phyloP scores from a whole-genome alignment of 805 yeast species.

The Candida xiaguanensis region DNA sequence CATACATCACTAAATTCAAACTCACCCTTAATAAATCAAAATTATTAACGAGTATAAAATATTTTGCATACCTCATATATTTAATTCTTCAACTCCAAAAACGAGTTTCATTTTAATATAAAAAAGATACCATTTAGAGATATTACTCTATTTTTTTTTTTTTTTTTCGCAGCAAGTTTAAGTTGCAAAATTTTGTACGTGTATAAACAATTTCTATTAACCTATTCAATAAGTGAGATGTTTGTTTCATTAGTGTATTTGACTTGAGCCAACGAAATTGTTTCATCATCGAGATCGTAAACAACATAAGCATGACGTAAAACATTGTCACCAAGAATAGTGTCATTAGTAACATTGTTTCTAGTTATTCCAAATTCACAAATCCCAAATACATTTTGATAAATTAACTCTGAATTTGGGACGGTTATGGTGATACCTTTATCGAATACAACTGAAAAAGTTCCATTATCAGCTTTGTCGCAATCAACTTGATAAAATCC shows the following conservation, averaged over 20 bases:
- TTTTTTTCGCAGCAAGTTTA: not conserved
- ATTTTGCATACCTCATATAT: not conserved
- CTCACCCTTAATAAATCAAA: constrained; percentile 7
- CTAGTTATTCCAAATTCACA: constrained; percentile 26
- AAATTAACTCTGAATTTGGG: constrained; percentile 33
- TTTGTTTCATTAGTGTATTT: constrained; percentile 18
- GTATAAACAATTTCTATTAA: too few species aligned
- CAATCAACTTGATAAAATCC: constrained; percentile 5
- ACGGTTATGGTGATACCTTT: constrained; percentile 35
- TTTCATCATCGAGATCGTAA: constrained; percentile 54
- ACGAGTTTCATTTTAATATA: not conserved
- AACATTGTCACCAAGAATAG: constrained; percentile 58
- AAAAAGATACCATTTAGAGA: too few species aligned
- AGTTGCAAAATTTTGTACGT: too few species aligned
- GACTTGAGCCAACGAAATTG: constrained; percentile 49
- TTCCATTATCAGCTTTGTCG: constrained; percentile 1
- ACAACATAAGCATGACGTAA: constrained; percentile 62
- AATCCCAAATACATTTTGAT: constrained; percentile 7
- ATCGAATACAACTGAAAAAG: not conserved
- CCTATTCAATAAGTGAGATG: constrained; percentile 9
- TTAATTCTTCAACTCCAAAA: constrained; percentile 1
- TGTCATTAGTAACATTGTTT: not conserved
- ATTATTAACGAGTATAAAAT: constrained; percentile 3
- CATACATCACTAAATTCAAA: constrained; percentile 3
- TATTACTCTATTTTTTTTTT: too few species aligned